Percentiles rank a stretch among this genome's conserved stretches.
These are phyloP conservation scores for Botryotinia calthae DNA, from an alignment of 2,329 filamentous ascomycete species.

Conservation along the genomic window DNA sequence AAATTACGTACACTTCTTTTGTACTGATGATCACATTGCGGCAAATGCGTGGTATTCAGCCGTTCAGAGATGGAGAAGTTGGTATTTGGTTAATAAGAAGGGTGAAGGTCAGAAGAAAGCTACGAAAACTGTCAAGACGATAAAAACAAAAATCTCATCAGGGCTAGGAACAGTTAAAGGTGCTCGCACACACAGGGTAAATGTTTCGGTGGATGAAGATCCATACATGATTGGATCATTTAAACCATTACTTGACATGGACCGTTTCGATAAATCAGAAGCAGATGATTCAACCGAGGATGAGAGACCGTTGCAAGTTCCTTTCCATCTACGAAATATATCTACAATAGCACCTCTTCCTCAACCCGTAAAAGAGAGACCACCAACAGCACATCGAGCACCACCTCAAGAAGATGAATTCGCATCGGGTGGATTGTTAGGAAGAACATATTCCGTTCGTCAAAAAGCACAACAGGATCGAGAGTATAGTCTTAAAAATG, in stretches of 20 bases:
- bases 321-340: conserved; percentile 37
- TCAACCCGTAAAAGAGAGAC: conserved; percentile 21
- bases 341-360: conserved; percentile 20
- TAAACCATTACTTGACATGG: conserved; percentile 63
- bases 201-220: conserved; percentile 48
- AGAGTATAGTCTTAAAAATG: conserved; percentile 30
- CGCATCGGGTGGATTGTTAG: conserved; percentile 47
- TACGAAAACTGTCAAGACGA: conserved; percentile 29
- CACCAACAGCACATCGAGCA: conserved; percentile 31
- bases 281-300: conserved; percentile 31
- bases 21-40: conserved; percentile 66
- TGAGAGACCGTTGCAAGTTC: conserved; percentile 34
- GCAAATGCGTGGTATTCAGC: conserved; percentile 68
- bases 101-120: conserved; percentile 41
- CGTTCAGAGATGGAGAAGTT: conserved; percentile 82
- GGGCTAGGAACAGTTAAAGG: conserved; percentile 34
- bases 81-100: conserved; percentile 79
- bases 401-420: conserved; percentile 42
- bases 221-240: conserved; percentile 66
- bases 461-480: conserved; percentile 39
- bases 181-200: conserved; percentile 25
- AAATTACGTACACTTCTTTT: conserved; percentile 92
- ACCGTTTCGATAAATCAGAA: conserved; percentile 47
- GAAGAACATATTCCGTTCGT: conserved; percentile 49
- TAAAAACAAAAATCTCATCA: conserved; percentile 9